Percentiles rank a stretch among this genome's conserved stretches.
Evolutionary conservation across 805 yeast species (phyloP).

Genomic region (Yarrowia osloensis): DNA sequence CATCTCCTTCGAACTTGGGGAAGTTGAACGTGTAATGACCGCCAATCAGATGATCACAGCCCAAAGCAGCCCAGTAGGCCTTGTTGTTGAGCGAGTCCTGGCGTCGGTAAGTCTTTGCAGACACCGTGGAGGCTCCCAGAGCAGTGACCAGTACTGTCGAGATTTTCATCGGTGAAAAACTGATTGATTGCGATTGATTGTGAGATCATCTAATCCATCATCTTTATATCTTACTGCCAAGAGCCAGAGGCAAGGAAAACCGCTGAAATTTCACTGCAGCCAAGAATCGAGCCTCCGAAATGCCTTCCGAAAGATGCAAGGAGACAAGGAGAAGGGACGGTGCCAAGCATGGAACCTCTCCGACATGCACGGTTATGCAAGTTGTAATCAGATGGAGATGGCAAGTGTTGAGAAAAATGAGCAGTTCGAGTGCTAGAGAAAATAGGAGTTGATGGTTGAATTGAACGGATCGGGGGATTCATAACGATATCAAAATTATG

Average conservation of each 20-base stretch:
- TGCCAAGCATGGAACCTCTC: constrained; percentile 22
- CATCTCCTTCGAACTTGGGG: not conserved
- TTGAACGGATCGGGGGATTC: too few relatives aligned
- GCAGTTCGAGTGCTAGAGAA: too few relatives aligned
- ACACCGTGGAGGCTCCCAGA: not conserved
- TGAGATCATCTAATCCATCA: not conserved
- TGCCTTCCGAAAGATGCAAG: not conserved
- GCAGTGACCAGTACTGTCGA: not conserved
- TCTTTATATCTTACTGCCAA: not conserved
- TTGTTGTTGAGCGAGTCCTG: constrained; percentile 22
- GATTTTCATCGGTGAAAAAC: not conserved
- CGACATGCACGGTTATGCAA: not conserved
- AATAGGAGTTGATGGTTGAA: not conserved
- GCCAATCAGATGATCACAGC: constrained; percentile 3
- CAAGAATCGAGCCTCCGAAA: not conserved
- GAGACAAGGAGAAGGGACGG: not conserved
- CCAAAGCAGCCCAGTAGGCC: constrained; percentile 5
- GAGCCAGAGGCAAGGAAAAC: too few relatives aligned
- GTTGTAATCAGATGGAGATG: not conserved
- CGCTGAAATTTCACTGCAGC: not conserved
- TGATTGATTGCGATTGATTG: not conserved
- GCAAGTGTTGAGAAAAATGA: not conserved
- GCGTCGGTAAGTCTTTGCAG: constrained; percentile 13
- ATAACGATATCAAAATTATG: not conserved
- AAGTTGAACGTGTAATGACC: not conserved